Percentiles rank a stretch among this genome's conserved stretches.
Evolutionary conservation across 2,329 filamentous ascomycete species (phyloP).

Genomic region (Talaromyces sp.): DNA sequence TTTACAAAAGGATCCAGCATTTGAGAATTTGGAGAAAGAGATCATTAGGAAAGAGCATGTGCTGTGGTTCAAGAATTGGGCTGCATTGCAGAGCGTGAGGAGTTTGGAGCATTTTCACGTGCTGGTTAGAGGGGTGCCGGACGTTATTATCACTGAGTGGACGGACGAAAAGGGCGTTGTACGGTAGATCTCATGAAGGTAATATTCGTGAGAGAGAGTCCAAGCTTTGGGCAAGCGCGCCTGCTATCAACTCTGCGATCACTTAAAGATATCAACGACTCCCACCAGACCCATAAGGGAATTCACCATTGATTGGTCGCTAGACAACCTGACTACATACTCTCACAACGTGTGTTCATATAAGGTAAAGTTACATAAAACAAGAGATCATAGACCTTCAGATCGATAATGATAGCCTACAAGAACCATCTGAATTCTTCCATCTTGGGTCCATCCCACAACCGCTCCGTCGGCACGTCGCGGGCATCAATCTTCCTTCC

Average conservation of each 20-base stretch:
- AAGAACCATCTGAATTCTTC: constrained; percentile 59
- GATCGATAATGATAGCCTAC: constrained; percentile 17
- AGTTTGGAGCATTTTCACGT: constrained; percentile 58
- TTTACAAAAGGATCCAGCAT: constrained; percentile 35
- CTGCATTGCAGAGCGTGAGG: constrained; percentile 58
- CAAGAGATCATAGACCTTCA: neutral
- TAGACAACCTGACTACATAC: neutral
- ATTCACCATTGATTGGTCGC: neutral
- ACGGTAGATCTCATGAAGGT: neutral
- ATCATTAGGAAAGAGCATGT: constrained; percentile 37
- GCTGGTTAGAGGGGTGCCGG: constrained; percentile 48
- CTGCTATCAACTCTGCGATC: neutral
- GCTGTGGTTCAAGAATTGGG: constrained; percentile 65
- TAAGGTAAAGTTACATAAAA: neutral
- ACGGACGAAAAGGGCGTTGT: constrained; percentile 31
- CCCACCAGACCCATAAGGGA: neutral
- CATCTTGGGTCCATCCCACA: constrained; percentile 54
- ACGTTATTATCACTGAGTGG: constrained; percentile 45
- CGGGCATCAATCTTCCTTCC: constrained; percentile 55
- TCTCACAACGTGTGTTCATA: neutral
- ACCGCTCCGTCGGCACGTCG: constrained; percentile 55
- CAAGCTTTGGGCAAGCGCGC: neutral
- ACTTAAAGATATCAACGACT: neutral
- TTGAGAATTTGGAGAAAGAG: constrained; percentile 33
- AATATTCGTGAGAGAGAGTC: neutral